A percentile compares a stretch with the other conserved stretches of the same genome.
These are phyloP conservation scores for Cutaneotrichosporon arboriforme DNA, from an alignment of 1,284 basidiomycete species.

Conservation along the genomic window DNA sequence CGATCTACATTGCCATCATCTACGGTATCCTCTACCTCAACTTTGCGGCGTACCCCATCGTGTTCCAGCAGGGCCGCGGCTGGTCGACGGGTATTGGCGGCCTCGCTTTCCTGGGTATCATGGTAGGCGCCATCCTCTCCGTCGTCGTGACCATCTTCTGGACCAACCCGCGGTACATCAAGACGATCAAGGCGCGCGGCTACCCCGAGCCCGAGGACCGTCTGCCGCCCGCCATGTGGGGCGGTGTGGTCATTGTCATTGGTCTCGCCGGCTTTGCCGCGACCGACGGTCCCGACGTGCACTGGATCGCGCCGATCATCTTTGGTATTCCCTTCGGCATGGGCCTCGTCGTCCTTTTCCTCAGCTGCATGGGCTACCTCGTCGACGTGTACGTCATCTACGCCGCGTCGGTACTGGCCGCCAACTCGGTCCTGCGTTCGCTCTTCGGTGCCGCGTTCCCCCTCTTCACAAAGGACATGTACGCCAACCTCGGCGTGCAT, in stretches of 20 bases:
- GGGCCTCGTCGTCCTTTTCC: conserved; percentile 59
- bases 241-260: conserved; percentile 40
- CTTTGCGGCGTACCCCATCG: conserved; percentile 53
- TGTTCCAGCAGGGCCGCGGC: conserved; percentile 58
- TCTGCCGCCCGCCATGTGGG: conserved; percentile 54
- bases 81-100: conserved; percentile 60
- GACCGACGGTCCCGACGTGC: conserved; percentile 40
- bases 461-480: conserved; percentile 51
- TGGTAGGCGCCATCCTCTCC: conserved; percentile 57
- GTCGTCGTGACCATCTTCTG: conserved; percentile 54
- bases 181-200: conserved; percentile 52
- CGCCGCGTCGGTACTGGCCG: conserved; percentile 59
- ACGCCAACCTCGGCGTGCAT: conserved; percentile 56
- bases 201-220: conserved; percentile 58
- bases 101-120: conserved; percentile 62
- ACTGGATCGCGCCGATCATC: conserved; percentile 56
- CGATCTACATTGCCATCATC: conserved; percentile 57
- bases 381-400: conserved; percentile 57
- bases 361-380: conserved; percentile 58
- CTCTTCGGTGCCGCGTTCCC: conserved; percentile 62
- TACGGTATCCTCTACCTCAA: conserved; percentile 43
- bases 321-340: conserved; percentile 61
- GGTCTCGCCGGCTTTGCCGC: conserved; percentile 48
- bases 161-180: conserved; percentile 57
- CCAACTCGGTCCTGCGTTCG: conserved; percentile 64